A percentile compares a stretch with the other conserved stretches of the same genome.
phyloP scores from a whole-genome alignment of 2,329 filamentous ascomycete species.

The Alternaria metachromatica region DNA sequence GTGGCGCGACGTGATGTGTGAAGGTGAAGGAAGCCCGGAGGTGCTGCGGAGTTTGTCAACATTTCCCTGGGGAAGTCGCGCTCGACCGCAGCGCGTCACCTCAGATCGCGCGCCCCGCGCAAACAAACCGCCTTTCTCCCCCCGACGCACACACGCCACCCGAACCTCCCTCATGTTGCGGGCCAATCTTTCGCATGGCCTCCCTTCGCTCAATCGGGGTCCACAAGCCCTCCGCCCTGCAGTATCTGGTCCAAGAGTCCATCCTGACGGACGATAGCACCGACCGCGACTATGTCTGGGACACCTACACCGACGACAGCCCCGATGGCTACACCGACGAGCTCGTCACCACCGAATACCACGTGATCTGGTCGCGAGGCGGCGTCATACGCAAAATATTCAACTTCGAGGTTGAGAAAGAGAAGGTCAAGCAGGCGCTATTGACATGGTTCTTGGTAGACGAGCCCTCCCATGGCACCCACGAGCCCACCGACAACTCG shows the following conservation, averaged over 20 bases:
- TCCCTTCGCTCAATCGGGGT: constrained; percentile 88
- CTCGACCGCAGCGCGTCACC: constrained; percentile 35
- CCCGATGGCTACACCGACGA: constrained; percentile 72
- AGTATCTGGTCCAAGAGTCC: constrained; percentile 81
- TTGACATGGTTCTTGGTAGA: constrained; percentile 77
- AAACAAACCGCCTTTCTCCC: constrained; percentile 17
- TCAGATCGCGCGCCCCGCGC: constrained; percentile 20
- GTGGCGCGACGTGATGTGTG: constrained; percentile 1
- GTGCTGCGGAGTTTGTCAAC: constrained; percentile 16
- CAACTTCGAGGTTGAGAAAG: constrained; percentile 84
- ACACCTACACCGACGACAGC: constrained; percentile 62
- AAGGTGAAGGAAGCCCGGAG: constrained; percentile 17
- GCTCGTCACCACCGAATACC: constrained; percentile 74
- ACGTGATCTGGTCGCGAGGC: constrained; percentile 89
- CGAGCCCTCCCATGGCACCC: constrained; percentile 24
- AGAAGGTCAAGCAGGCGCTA: constrained; percentile 83
- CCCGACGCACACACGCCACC: not conserved
- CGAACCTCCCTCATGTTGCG: constrained; percentile 40
- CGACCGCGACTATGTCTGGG: constrained; percentile 76
- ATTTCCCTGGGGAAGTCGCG: constrained; percentile 28
- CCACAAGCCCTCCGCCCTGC: constrained; percentile 84
- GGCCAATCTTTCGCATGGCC: constrained; percentile 68
- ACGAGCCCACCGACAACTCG: constrained; percentile 13
- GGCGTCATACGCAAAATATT: constrained; percentile 85
- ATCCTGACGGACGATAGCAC: constrained; percentile 73